These are phyloP conservation scores for Macrophomina phaseolina DNA, from an alignment of 2,329 filamentous ascomycete species.

Conservation along the genomic window DNA sequence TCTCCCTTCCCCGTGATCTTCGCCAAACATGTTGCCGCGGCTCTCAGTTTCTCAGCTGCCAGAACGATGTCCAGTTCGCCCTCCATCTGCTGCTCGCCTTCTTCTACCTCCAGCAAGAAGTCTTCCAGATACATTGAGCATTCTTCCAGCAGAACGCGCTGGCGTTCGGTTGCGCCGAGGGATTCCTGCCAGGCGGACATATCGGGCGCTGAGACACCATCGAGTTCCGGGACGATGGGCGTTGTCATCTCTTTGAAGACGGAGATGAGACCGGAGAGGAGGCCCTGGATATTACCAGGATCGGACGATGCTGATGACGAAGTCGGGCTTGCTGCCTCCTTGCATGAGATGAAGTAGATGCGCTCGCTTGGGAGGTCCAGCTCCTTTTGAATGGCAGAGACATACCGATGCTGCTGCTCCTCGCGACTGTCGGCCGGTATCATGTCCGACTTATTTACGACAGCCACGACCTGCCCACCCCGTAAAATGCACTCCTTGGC, in stretches of 20 bases:
- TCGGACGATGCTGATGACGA: conserved; percentile 43
- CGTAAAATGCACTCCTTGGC: conserved; percentile 56
- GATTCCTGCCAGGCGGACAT: conserved; percentile 78
- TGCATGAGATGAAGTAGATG: conserved; percentile 75
- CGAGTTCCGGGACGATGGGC: conserved; percentile 45
- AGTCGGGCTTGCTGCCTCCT: conserved; percentile 53
- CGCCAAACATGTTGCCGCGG: conserved; percentile 79
- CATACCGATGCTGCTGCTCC: conserved; percentile 30
- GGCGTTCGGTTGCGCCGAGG: conserved; percentile 87
- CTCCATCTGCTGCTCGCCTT: conserved; percentile 31
- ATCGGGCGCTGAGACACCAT: conserved; percentile 51
- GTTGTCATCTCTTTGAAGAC: conserved; percentile 75
- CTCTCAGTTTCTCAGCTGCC: conserved; percentile 85
- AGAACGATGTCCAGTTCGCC: conserved; percentile 80
- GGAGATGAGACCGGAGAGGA: conserved; percentile 70
- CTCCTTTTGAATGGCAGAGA: conserved; percentile 30
- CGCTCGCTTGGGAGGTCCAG: conserved; percentile 44
- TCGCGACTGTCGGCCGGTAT: conserved; percentile 42
- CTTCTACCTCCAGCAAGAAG: conserved; percentile 68
- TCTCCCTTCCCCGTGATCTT: conserved; percentile 87
- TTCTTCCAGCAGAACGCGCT: conserved; percentile 77
- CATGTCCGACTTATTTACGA: conserved; percentile 66
- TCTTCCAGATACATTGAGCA: conserved; percentile 74
- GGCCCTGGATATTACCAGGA: conserved; percentile 69
- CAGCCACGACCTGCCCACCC: conserved; percentile 62